Base-by-base conservation (phyloP, 768 basidiomycete genomes). In the Termitomyces sp. region DNA sequence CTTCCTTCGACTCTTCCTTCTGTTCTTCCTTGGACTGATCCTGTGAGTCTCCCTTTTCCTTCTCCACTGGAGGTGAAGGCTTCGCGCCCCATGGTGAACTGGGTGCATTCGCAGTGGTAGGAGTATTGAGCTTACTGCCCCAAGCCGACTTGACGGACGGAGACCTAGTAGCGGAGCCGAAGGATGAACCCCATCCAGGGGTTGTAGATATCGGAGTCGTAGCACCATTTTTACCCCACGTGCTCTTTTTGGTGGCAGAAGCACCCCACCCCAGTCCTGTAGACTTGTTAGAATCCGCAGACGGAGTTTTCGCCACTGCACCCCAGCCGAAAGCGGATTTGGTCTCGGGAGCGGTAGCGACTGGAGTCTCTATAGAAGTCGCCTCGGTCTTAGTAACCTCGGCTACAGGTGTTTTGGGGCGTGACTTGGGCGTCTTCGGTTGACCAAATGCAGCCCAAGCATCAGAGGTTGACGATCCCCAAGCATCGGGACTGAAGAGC, bases 391-490 rank as follows among this genome's bases (percentile, higher is more conserved):
- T 56, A 28, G 49, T 20, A 33, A 20, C 47, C 42, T 60, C 56
- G 42, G 46, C 58, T 31, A 51, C 48, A 12, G 55, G 55, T 22
- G 61, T 47, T 39, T 64, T 57, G 24, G 55, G 58, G 44, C 53
- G 60, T 24, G 49, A 57, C 50, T 64, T 60, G 4, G 63, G 58
- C 31, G 63, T 62, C 45, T 62, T 62, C 3, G 61, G 39, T 33
- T 51, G 57, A 33, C 24, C 39, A n/a, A 37, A 55, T 15, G 53
- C 37, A 29, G 54, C 63, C 60, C 60, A 61, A 22, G 41, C n/a
- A 18, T 48, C 44, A 20, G 58, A 46, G 29, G 24, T 33, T n/a
- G 56, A 41, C 15, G 45, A 55, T 22, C 37, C 55, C 61, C 58
- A 62, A 15, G 45, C 8, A 36, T 50, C 48, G 20, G 50, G 44